Percentiles rank a stretch among this genome's conserved stretches.
Evolutionary conservation across 2,329 filamentous ascomycete species (phyloP).

Genomic region (Hypoxylon sp.): DNA sequence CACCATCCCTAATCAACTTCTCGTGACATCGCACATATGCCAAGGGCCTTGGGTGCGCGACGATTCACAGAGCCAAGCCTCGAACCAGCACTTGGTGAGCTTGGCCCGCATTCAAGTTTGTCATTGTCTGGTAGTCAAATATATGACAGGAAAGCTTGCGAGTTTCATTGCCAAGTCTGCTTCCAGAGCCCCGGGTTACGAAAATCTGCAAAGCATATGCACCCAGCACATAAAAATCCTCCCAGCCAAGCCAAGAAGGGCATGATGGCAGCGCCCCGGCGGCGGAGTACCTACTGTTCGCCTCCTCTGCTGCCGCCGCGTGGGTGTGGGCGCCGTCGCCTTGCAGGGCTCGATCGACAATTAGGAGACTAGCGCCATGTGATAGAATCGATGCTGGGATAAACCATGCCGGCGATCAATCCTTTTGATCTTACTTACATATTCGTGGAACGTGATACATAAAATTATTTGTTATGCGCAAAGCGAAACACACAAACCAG

Average conservation of each 20-base stretch:
- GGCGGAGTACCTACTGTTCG: conserved; percentile 29
- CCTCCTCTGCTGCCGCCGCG: conserved; percentile 19
- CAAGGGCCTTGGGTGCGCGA: conserved; percentile 40
- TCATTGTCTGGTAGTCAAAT: conserved; percentile 35
- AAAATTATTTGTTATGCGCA: conserved; percentile 12
- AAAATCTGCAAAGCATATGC: conserved; percentile 41
- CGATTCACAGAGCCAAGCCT: conserved; percentile 44
- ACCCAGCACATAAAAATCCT: conserved; percentile 27
- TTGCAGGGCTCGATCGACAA: conserved; percentile 36
- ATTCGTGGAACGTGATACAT: conserved; percentile 30
- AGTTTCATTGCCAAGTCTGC: conserved; percentile 49
- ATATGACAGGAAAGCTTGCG: conserved; percentile 40
- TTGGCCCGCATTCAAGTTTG: conserved; percentile 46
- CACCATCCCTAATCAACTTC: conserved; percentile 41
- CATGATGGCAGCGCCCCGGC: conserved; percentile 30
- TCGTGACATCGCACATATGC: conserved; percentile 44
- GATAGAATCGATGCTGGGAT: conserved; percentile 37
- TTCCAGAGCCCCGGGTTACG: conserved; percentile 44
- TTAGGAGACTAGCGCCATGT: conserved; percentile 33
- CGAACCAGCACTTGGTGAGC: conserved; percentile 36
- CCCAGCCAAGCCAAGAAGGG: conserved; percentile 36
- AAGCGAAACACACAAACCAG: conserved; percentile 1
- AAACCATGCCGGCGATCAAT: conserved; percentile 41
- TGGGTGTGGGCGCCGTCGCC: conserved; percentile 23
- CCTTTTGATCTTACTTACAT: conserved; percentile 39